Percentiles rank a stretch among this genome's conserved stretches.
These are phyloP conservation scores for Ogataea hybrid DNA, from an alignment of 1,139 yeast species.

Conservation along the genomic window DNA sequence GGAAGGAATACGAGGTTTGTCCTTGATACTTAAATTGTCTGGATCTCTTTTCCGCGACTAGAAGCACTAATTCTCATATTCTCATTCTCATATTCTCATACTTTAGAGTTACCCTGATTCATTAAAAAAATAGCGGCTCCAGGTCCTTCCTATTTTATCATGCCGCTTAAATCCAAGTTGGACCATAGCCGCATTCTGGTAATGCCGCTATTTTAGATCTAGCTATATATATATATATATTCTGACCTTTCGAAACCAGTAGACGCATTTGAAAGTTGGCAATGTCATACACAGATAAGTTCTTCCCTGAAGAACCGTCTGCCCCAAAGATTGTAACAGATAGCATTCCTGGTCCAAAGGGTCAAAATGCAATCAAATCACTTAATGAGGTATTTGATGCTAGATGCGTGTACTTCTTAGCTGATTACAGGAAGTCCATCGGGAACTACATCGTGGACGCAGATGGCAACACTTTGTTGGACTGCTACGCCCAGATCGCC, in stretches of 20 bases:
- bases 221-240: neutral
- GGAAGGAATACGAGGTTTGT: constrained; percentile 78
- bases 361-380: constrained; percentile 41
- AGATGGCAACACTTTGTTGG: constrained; percentile 67
- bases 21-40: constrained; percentile 40
- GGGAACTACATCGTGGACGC: constrained; percentile 74
- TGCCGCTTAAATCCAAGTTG: constrained; percentile 3
- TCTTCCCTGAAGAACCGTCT: constrained; percentile 61
- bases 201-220: neutral
- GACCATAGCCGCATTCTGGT: neutral
- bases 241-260: too few species aligned
- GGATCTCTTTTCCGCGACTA: neutral
- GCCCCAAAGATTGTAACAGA: constrained; percentile 52
- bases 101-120: neutral
- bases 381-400: constrained; percentile 60
- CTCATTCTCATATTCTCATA: too few species aligned
- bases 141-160: constrained; percentile 3
- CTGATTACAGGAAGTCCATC: constrained; percentile 62
- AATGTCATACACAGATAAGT: constrained; percentile 26
- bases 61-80: too few species aligned
- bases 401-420: constrained; percentile 65
- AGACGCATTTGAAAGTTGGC: too few species aligned
- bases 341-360: constrained; percentile 63
- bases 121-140: constrained; percentile 3
- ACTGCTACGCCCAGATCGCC: constrained; percentile 75